phyloP scores from a whole-genome alignment of 441 rosid species.

The Corymbia calophylla region DNA sequence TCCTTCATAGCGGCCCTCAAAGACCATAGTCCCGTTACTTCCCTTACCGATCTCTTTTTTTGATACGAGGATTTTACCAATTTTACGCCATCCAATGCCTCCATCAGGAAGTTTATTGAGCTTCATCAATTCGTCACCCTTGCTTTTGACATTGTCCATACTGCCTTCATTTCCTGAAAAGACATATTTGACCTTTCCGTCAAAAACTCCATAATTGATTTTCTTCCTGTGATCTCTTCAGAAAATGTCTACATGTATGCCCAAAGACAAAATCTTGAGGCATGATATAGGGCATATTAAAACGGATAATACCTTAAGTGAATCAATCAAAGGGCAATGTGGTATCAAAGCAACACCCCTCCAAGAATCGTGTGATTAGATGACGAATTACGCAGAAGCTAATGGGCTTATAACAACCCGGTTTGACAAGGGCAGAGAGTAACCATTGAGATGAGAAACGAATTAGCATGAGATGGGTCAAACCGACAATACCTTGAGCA shows the following conservation, averaged over 20 bases:
- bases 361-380: accelerated
- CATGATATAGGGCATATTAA: accelerated
- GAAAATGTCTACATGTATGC: accelerated
- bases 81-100: conserved; percentile 37
- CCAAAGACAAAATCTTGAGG: accelerated
- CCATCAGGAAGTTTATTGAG: conserved; percentile 31
- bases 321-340: too few relatives aligned
- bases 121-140: conserved; percentile 19
- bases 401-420: accelerated
- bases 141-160: conserved; percentile 17
- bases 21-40: conserved; percentile 83
- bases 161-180: conserved; percentile 25
- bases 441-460: background rate
- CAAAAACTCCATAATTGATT: background rate
- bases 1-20: conserved; percentile 80
- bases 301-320: accelerated
- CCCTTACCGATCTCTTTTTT: conserved; percentile 78
- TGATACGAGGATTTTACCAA: conserved; percentile 71
- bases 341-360: too few relatives aligned
- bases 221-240: background rate
- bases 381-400: accelerated
- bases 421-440: accelerated
- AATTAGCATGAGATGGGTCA: too few relatives aligned
- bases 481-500: too few relatives aligned
- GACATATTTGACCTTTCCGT: conserved; percentile 16